A percentile compares a stretch with the other conserved stretches of the same genome.
Conservation (phyloP, 2,329 filamentous ascomycete genomes). For the Trichophaea hybrida region DNA sequence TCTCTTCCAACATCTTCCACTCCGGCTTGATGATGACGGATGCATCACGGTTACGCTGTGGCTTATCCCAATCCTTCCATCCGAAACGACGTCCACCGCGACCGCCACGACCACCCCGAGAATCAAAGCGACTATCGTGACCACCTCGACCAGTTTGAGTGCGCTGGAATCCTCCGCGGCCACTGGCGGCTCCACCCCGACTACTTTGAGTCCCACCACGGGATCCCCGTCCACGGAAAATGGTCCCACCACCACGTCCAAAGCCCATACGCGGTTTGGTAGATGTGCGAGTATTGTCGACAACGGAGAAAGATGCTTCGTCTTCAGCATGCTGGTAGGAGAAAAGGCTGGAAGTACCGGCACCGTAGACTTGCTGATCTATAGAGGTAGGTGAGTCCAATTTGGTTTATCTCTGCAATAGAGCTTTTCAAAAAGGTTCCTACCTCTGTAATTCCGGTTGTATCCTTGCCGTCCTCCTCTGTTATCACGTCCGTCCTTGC, state of each 20-base stretch:
- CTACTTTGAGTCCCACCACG: slow-evolving; percentile 66
- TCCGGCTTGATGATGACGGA: slow-evolving; percentile 93
- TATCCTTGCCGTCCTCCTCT: slow-evolving; percentile 70
- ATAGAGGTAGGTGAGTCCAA: slow-evolving; percentile 5
- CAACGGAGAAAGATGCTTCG: slow-evolving; percentile 93
- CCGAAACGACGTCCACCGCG: slow-evolving; percentile 71
- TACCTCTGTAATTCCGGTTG: slow-evolving; percentile 85
- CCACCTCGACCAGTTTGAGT: slow-evolving; percentile 50
- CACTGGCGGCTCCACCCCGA: slow-evolving; percentile 40
- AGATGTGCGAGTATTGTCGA: slow-evolving; percentile 83
- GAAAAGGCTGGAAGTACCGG: slow-evolving; percentile 74
- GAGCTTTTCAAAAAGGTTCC: slow-evolving; percentile 10
- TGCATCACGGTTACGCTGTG: slow-evolving; percentile 84
- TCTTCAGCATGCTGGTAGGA: slow-evolving; percentile 85
- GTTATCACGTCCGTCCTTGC: slow-evolving; percentile 62
- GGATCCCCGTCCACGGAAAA: slow-evolving; percentile 65
- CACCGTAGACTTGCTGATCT: slow-evolving; percentile 96
- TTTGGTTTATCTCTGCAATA: neutral
- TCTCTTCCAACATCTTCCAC: slow-evolving; percentile 93
- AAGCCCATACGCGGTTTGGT: slow-evolving; percentile 62
- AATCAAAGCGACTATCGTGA: slow-evolving; percentile 56
- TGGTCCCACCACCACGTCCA: slow-evolving; percentile 70
- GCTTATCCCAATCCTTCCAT: slow-evolving; percentile 99
- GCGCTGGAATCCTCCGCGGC: slow-evolving; percentile 51
- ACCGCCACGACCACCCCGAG: slow-evolving; percentile 51